Base-by-base conservation (phyloP, 2,329 filamentous ascomycete genomes). In the Cladophialophora bantiana region DNA sequence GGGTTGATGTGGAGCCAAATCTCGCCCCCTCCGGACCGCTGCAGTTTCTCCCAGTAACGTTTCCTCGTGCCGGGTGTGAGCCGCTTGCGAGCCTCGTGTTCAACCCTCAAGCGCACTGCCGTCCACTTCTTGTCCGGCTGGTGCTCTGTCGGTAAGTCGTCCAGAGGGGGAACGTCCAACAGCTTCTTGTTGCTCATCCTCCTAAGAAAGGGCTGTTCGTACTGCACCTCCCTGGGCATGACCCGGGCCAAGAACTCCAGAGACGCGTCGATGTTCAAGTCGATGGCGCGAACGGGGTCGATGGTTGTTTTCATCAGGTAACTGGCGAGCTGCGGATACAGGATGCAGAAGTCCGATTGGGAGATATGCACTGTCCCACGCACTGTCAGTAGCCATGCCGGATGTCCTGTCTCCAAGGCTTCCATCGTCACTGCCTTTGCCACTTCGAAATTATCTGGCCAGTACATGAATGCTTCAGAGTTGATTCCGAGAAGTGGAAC, bases 401-500 rank as follows among this genome's bases (percentile, higher is more conserved):
- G 76, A 1, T 77, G 77, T 10, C 81, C 81, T 7, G 82, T 79
- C 9, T 80, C 79, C 45, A 79, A 81, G 3, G 81, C 84, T 76
- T 90, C 87, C 31, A 83, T 77, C 74, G 87, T 85, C 15, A 90
- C 78, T 0, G 80, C 78, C 68, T 84, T 81, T 9, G 90, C 82
- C 40, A 84, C 81, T 48, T 86, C 78, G 73, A 89, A 89, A 68
- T 90, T 91, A 2, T 83, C 80, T 26, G 85, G 82, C 88, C 88
- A 90, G 76, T 90, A 88, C 81, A 89, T 89, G 77, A 90, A 90
- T 0, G 87, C 88, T 75, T 91, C 89, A 5, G 84, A 86, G 57
- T 89, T 89, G 73, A 91, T 87, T 2, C 85, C 85, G 5, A 91
- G 80, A 7, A 90, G 73, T 4, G 88, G 88, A 12, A 83, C 81